Evolutionary conservation across 305 asterid species (phyloP).

Genomic region (Solanum chacoense): DNA sequence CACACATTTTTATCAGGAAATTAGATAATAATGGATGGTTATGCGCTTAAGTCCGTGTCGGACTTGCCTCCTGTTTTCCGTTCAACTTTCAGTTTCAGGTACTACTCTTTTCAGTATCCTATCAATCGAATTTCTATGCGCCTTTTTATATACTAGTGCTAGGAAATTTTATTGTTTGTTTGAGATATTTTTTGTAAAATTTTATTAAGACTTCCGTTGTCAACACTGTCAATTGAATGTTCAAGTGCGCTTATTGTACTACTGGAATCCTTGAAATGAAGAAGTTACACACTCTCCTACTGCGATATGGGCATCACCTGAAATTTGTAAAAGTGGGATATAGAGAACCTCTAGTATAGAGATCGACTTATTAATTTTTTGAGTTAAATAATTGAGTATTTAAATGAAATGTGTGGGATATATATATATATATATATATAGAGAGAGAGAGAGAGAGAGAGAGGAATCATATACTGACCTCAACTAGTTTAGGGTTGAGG

Average conservation of each 20-base stretch:
- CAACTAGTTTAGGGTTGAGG: neutral
- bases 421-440: too few species aligned
- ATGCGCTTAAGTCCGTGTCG: slow-evolving; percentile 54
- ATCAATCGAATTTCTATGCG: neutral
- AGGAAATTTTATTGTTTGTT: neutral
- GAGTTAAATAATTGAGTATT: neutral
- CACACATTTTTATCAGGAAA: neutral
- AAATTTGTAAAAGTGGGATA: neutral
- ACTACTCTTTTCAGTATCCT: slow-evolving; percentile 4
- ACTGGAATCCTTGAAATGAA: neutral
- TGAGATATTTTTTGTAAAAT: neutral
- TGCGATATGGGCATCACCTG: neutral
- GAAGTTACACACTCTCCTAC: neutral
- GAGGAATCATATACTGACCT: neutral
- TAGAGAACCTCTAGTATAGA: neutral
- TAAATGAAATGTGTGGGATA: neutral
- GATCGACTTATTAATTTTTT: neutral
- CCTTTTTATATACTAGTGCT: neutral
- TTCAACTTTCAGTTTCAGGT: slow-evolving; percentile 82
- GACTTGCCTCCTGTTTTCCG: slow-evolving; percentile 71
- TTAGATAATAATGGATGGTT: slow-evolving; percentile 30
- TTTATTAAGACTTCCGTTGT: neutral
- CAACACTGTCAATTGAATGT: neutral
- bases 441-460: neutral
- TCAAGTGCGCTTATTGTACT: neutral